Evolutionary conservation across 495 filamentous ascomycete genomes (phyloP), one percentile per base, ranked within the genome.

Genomic region (Paragyromitra xinjiangensis): DNA sequence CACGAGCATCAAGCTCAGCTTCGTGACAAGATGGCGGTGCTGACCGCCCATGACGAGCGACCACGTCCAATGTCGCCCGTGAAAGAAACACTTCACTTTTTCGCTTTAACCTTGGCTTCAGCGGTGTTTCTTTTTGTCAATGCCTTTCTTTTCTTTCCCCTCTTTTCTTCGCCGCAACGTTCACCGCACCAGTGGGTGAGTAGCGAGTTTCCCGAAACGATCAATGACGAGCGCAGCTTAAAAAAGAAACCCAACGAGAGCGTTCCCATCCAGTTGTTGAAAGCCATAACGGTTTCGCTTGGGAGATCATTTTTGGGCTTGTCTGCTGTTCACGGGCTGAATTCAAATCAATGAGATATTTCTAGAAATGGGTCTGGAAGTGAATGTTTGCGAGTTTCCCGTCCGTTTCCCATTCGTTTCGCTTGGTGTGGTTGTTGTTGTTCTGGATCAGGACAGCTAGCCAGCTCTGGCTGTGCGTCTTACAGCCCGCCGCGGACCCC

Each of bases 271-370:
- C 42, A 40, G 51, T 55, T 29, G 9, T 37, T 40, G 67, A 63
- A 45, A 58, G 53, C 56, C 44, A 42, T 62, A 75, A 40, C 66
- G 67, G 48, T 75, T 58, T 75, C 67, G 64, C 66, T 71, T 75
- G 29, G 29, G 37, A 53, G 58, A 56, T 64, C 55, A 56, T 75
- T 75, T 34, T n/a, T 26, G 14, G 12, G 5, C 16, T 62, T 39
- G 45, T 73, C 45, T n/a, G 59, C 39, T 73, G 69, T 59, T 50
- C 67, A 73, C 24, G 22, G 44, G 45, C 69, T 14, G 48, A 71
- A 71, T 71, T 64, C 69, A 71, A 71, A 42, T 44, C 26, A 48
- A 16, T 39, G 66, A 44, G 48, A 69, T 29, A 37, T 53, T 70
- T 50, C 40, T 58, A 6, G 56, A 67, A 19, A 40, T 61, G 12